Percentiles rank a stretch among this genome's conserved stretches.
phyloP scores from a whole-genome alignment of 2,329 filamentous ascomycete species.

The Cadophora malorum region DNA sequence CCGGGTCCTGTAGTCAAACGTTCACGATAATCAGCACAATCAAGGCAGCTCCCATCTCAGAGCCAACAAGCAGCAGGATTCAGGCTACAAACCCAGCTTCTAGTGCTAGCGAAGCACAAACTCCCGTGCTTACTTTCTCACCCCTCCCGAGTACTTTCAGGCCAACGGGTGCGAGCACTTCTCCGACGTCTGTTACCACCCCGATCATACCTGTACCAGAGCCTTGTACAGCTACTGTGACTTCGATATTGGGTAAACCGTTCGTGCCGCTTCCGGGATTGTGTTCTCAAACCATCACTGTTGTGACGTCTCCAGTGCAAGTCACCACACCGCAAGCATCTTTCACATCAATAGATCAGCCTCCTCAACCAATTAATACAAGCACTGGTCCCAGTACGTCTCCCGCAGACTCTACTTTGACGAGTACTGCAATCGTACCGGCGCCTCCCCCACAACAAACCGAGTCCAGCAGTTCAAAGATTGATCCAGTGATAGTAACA shows the following conservation, averaged over 20 bases:
- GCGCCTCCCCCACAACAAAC: background rate
- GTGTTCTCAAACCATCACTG: constrained; percentile 24
- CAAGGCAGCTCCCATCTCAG: background rate
- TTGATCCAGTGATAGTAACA: background rate
- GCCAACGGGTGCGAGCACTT: background rate
- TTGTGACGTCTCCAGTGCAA: constrained; percentile 3
- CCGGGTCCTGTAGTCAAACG: background rate
- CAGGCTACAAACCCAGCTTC: background rate
- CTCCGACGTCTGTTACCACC: background rate
- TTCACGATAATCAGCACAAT: constrained; percentile 6
- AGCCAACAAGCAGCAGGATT: constrained; percentile 1
- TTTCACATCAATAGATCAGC: background rate
- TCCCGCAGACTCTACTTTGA: background rate
- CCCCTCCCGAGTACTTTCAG: background rate
- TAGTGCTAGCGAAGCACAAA: background rate
- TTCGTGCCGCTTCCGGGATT: constrained; percentile 12
- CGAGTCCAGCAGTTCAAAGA: background rate
- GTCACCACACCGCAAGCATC: background rate
- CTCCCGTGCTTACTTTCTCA: background rate
- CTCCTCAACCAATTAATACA: background rate
- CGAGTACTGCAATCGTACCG: background rate
- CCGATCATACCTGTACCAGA: background rate
- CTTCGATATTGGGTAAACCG: constrained; percentile 17
- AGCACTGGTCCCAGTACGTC: background rate
- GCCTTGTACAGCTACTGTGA: constrained; percentile 26